Base-by-base conservation (phyloP, 2,329 filamentous ascomycete genomes). In the Pseudomassariella vexata region DNA sequence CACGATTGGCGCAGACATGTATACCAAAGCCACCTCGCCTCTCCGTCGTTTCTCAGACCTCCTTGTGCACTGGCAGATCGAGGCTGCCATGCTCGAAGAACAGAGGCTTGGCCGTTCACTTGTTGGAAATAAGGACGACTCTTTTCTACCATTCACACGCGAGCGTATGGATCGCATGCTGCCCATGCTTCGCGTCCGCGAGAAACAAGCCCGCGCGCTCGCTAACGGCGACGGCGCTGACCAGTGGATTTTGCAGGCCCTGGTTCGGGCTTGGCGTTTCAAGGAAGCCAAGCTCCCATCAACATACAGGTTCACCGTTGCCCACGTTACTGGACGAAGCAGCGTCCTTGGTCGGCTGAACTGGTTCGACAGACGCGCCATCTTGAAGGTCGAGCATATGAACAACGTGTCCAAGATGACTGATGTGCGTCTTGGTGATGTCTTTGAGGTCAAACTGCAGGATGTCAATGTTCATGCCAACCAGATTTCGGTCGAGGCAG, bases 31-130 rank as follows among this genome's bases (percentile, higher is more conserved):
- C 23, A 83, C 79, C 6, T 79, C 73, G 30, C 79, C 79, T 12
- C 63, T 84, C n/a, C 74, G 79, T 20, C 70, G 79, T 25, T 82
- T 70, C 53, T 56, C 63, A 5, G 79, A 84, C 52, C 57, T 83
- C 28, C 50, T 83, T 19, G 66, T 73, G 2, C 78, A 82, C 56
- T 82, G 76, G 74, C 78, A 83, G 52, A 73, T 83, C 39, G 70
- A 80, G 46, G 70, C 69, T 3, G 68, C 73, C 8, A 56, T 83
- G 19, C 46, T 60, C 7, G 58, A 66, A 41, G 68, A 72, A 50
- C 41, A 48, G 20, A 54, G 49, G 23, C 45, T 45, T 8, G 57
- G 57, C 22, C 31, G 44, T n/a, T 53, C 54, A 16, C 53, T 68
- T 5, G 42, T 53, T 21, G 53, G 53, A 11, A 58, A 49, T 37